phyloP scores from a whole-genome alignment of 257 asterid species.

The Petunia secreta region DNA sequence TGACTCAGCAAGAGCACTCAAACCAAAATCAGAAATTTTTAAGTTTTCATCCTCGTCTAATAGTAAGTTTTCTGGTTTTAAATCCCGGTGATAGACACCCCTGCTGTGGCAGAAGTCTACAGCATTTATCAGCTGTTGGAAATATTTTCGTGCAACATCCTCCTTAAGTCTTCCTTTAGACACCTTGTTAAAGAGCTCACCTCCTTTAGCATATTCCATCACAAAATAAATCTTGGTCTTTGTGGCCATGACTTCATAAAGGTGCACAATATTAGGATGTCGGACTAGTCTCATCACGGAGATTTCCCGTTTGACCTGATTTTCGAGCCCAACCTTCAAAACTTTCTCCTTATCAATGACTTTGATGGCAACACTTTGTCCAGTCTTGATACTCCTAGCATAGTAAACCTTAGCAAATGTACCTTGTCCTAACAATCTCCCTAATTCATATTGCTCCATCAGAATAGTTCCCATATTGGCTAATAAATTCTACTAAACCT shows the following conservation, averaged over 20 bases:
- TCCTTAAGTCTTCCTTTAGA: slow-evolving; percentile 35
- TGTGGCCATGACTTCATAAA: slow-evolving; percentile 38
- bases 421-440: slow-evolving; percentile 39
- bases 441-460: slow-evolving; percentile 38
- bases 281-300: slow-evolving; percentile 29
- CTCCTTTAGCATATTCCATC: slow-evolving; percentile 34
- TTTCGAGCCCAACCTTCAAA: slow-evolving; percentile 26
- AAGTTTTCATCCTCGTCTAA: slow-evolving; percentile 32
- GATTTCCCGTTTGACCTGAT: slow-evolving; percentile 37
- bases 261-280: slow-evolving; percentile 33
- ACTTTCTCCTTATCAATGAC: slow-evolving; percentile 35
- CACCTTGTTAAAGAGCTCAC: slow-evolving; percentile 38
- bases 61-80: slow-evolving; percentile 37
- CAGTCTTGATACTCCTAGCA: slow-evolving; percentile 31
- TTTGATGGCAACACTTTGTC: slow-evolving; percentile 39
- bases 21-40: slow-evolving; percentile 40
- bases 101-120: slow-evolving; percentile 36
- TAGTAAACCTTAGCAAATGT: slow-evolving; percentile 39
- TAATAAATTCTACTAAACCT: slow-evolving; percentile 19
- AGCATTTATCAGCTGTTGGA: slow-evolving; percentile 34
- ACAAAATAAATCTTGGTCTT: slow-evolving; percentile 34
- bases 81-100: slow-evolving; percentile 40
- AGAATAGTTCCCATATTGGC: slow-evolving; percentile 25
- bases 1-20: slow-evolving; percentile 35
- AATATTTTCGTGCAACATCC: slow-evolving; percentile 33